Percentiles rank a stretch among this genome's conserved stretches.
Conservation (phyloP, 495 filamentous ascomycete species). For the Annulohypoxylon bovei region DNA sequence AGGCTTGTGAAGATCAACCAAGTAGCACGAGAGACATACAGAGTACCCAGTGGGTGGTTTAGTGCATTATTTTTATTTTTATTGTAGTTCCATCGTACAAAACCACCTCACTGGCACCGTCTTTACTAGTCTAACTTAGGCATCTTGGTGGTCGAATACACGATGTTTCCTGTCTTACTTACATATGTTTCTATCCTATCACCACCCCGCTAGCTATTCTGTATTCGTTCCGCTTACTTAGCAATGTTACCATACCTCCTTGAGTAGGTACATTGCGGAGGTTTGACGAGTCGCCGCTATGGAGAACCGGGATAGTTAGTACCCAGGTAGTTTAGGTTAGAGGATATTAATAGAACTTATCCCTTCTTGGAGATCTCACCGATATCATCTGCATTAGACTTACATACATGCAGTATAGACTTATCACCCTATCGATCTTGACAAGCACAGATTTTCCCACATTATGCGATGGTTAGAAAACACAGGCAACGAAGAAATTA, state of each 20-base stretch:
- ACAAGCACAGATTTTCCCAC: background rate
- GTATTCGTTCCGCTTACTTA: constrained; percentile 34
- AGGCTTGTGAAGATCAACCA: background rate
- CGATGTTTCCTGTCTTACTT: background rate
- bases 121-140: background rate
- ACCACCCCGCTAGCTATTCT: constrained; percentile 11
- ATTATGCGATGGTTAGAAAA: background rate
- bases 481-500: background rate
- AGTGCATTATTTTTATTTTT: background rate
- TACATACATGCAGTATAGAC: background rate
- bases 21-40: background rate
- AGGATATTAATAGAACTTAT: constrained; percentile 28
- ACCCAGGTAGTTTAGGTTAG: background rate
- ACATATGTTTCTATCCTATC: background rate
- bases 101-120: background rate
- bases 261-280: constrained; percentile 4
- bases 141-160: background rate
- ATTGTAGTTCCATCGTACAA: background rate
- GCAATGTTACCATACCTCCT: constrained; percentile 28
- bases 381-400: constrained; percentile 12
- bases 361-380: constrained; percentile 10
- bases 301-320: background rate
- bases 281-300: constrained; percentile 7
- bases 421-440: background rate
- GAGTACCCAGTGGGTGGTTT: no score